Percentiles rank a stretch among this genome's conserved stretches.
Evolutionary conservation across 176 grass and related monocot genomes (phyloP).

Genomic region (Phoenix dactylifera): DNA sequence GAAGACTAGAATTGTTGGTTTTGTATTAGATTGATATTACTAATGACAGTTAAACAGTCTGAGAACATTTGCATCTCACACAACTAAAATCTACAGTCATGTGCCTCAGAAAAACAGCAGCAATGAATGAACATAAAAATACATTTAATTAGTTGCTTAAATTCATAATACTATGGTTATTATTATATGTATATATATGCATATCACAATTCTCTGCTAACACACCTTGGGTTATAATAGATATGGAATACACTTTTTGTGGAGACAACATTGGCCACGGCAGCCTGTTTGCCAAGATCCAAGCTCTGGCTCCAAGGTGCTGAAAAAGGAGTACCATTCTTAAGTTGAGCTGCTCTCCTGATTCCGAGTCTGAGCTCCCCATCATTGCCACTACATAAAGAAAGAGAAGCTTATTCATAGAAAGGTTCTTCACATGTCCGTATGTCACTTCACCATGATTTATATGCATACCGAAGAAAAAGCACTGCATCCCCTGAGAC

Average conservation of each 20-base stretch:
- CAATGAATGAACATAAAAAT: too few relatives aligned
- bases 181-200: neutral
- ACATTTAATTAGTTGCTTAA: too few relatives aligned
- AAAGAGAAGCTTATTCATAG: conserved; percentile 7
- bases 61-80: too few relatives aligned
- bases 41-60: too few relatives aligned
- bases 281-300: conserved; percentile 24
- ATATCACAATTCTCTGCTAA: conserved; percentile 1
- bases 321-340: conserved; percentile 26
- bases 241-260: conserved; percentile 61
- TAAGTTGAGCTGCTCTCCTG: conserved; percentile 52
- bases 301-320: conserved; percentile 24
- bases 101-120: too few relatives aligned
- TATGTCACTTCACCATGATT: neutral
- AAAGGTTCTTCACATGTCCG: neutral
- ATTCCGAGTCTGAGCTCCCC: conserved; percentile 74
- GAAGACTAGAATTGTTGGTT: too few relatives aligned
- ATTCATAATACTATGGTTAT: too few relatives aligned
- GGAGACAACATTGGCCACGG: conserved; percentile 41
- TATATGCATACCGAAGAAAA: conserved; percentile 60
- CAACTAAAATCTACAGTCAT: too few relatives aligned
- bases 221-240: conserved; percentile 79
- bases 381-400: conserved; percentile 47
- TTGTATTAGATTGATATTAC: too few relatives aligned
- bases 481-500: conserved; percentile 83